Base-by-base conservation (phyloP, 768 basidiomycete genomes). In the Russula virescens region DNA sequence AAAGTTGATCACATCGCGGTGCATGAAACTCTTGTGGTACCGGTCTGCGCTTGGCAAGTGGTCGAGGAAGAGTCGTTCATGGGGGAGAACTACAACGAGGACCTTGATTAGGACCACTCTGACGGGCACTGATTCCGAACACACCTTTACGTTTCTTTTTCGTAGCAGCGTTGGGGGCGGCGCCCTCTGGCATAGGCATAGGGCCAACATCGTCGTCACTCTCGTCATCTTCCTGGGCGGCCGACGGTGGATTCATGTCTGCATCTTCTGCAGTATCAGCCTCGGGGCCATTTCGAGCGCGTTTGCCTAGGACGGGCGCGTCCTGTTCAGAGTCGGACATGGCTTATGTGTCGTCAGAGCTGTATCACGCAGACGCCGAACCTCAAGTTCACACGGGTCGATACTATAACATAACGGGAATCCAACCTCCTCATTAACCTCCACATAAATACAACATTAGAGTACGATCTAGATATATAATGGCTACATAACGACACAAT, bases 11-110 rank as follows among this genome's bases (percentile, higher is more conserved):
- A 85, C 83, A 66, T 98, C 96, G 54, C 94, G 79, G 73, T 99
- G 97, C 97, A 99, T 98, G 76, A 98, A 98, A 63, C 91, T 94
- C 77, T 95, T 94, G 78, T 86, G 88, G 77, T 99, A 99, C 68
- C 97, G 86, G 74, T 98, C 92, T 57, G 93, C 83, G 68, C 84
- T 84, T 1, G 97, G 97, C 21, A 99, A 77, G 75, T 96, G 92
- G 43, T 94, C 92, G 49, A 99, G 80, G 76, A 91, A 98, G 19
- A 98, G 79, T 68, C 85, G 82, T 78, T 98, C 97, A 73, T 98
- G 94, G 0, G 90, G 94, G 8, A 98, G 82, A 47, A 96, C 94
- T 98, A 72, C 31, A 8, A 21, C 13, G 26, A 55, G 28, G 23
- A 8, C 28, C n/a, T 13, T 53, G 28, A 1, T 58, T 5, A 63